A percentile compares a stretch with the other conserved stretches of the same genome.
These are phyloP conservation scores for Ambrosiella beaveri DNA, from an alignment of 2,329 filamentous ascomycete species.

Conservation along the genomic window DNA sequence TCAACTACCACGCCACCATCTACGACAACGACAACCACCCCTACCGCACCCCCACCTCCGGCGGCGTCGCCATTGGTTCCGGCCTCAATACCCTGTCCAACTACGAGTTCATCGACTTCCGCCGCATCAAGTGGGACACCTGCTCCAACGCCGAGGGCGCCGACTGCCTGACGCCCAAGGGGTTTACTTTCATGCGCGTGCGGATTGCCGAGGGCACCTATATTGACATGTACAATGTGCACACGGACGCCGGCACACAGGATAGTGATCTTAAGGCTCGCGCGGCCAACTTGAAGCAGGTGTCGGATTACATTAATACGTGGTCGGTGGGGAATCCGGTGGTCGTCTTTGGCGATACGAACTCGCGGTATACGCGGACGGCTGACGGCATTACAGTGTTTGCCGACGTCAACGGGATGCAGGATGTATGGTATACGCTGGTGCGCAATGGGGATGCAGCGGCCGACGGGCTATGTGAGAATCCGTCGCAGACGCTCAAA, in stretches of 20 bases:
- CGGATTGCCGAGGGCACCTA: slow-evolving; percentile 31
- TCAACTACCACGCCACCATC: slow-evolving; percentile 49
- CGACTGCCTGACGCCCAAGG: slow-evolving; percentile 53
- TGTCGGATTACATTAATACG: slow-evolving; percentile 37
- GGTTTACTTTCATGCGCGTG: slow-evolving; percentile 49
- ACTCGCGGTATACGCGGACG: slow-evolving; percentile 43
- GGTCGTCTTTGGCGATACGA: slow-evolving; percentile 47
- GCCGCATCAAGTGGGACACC: slow-evolving; percentile 39
- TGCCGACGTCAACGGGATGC: slow-evolving; percentile 32
- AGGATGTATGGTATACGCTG: slow-evolving; percentile 43
- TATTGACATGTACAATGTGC: slow-evolving; percentile 48
- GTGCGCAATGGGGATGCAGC: slow-evolving; percentile 30
- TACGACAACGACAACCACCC: slow-evolving; percentile 43
- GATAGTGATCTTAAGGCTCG: slow-evolving; percentile 36
- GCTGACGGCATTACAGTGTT: slow-evolving; percentile 37
- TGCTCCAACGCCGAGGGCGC: slow-evolving; percentile 37
- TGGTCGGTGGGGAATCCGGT: slow-evolving; percentile 44
- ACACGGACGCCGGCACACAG: slow-evolving; percentile 45
- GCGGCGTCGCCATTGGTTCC: slow-evolving; percentile 44
- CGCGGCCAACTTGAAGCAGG: slow-evolving; percentile 40
- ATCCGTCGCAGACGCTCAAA: slow-evolving; percentile 32
- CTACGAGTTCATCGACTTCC: slow-evolving; percentile 37
- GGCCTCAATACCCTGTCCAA: slow-evolving; percentile 48
- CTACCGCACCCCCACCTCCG: slow-evolving; percentile 44
- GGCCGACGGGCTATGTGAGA: slow-evolving; percentile 33